Evolutionary conservation across 164 flowering plant species (phyloP).

Genomic region (Piper longum): DNA sequence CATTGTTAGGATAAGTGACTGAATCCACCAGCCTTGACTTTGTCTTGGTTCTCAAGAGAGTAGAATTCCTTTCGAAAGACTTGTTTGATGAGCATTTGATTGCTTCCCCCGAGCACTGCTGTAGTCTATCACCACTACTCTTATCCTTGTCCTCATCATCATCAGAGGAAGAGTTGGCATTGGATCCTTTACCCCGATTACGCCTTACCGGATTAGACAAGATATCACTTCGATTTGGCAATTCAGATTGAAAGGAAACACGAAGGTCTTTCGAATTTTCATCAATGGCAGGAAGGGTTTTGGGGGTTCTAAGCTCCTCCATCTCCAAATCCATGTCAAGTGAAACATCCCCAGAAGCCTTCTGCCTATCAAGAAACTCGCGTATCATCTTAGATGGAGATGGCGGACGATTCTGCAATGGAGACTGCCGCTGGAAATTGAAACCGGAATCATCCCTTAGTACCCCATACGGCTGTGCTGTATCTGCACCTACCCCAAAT

Average conservation of each 20-base stretch:
- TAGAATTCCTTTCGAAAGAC: slow-evolving; percentile 17
- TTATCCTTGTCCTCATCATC: neutral
- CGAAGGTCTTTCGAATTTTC: slow-evolving; percentile 17
- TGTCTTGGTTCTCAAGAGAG: slow-evolving; percentile 19
- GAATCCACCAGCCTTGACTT: slow-evolving; percentile 46
- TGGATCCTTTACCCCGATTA: slow-evolving; percentile 6
- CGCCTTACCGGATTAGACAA: slow-evolving; percentile 8
- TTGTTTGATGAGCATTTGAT: slow-evolving; percentile 17
- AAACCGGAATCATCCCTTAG: slow-evolving; percentile 2
- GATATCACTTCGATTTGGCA: slow-evolving; percentile 2
- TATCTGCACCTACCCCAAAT: slow-evolving; percentile 13
- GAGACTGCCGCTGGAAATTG: slow-evolving; percentile 10
- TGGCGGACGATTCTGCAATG: slow-evolving; percentile 3
- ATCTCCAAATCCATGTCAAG: slow-evolving; percentile 23
- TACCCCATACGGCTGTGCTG: neutral
- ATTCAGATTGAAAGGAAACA: slow-evolving; percentile 23
- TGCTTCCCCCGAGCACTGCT: slow-evolving; percentile 1
- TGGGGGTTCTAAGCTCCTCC: slow-evolving; percentile 12
- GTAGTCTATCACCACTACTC: neutral
- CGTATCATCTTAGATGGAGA: slow-evolving; percentile 17
- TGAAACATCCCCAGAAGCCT: slow-evolving; percentile 13
- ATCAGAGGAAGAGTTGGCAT: slow-evolving; percentile 5
- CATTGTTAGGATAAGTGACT: neutral
- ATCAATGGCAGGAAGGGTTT: neutral
- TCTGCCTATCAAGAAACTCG: slow-evolving; percentile 15